These are phyloP conservation scores for Aspergillus sergii DNA, from an alignment of 2,329 filamentous ascomycete species.

Conservation along the genomic window DNA sequence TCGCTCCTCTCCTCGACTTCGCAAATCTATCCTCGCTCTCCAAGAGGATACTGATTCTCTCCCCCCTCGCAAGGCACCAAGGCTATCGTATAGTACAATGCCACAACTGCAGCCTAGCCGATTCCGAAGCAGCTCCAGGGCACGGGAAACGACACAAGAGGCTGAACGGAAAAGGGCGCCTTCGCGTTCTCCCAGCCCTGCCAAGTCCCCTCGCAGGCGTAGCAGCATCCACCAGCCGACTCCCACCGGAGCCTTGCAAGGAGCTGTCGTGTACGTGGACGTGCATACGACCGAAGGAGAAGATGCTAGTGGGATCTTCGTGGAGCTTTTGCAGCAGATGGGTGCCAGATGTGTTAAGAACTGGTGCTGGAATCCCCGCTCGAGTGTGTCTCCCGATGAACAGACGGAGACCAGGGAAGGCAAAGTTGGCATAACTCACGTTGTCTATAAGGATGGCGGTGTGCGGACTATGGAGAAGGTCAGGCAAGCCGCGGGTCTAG, in stretches of 20 bases:
- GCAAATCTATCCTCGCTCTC: conserved; percentile 26
- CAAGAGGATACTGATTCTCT: conserved; percentile 25
- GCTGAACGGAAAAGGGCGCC: conserved; percentile 15
- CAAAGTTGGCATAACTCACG: conserved; percentile 79
- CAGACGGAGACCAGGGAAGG: conserved; percentile 35
- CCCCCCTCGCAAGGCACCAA: conserved; percentile 32
- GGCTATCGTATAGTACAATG: conserved; percentile 21
- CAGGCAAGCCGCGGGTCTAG: conserved; percentile 68
- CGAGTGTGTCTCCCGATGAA: conserved; percentile 41
- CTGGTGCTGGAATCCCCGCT: conserved; percentile 73
- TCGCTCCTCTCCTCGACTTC: conserved; percentile 34
- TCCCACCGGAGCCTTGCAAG: conserved; percentile 56
- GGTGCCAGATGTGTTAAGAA: conserved; percentile 76
- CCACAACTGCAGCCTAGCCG: conserved; percentile 23
- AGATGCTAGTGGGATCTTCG: conserved; percentile 78
- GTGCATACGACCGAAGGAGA: conserved; percentile 80
- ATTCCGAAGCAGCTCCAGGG: conserved; percentile 15
- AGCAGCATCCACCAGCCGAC: conserved; percentile 24
- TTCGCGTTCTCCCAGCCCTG: conserved; percentile 26
- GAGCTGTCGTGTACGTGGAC: conserved; percentile 79
- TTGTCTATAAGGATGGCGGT: conserved; percentile 86
- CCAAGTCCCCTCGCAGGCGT: conserved; percentile 32
- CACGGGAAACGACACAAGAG: conserved; percentile 8
- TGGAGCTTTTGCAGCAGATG: conserved; percentile 77
- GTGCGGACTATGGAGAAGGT: conserved; percentile 81